A percentile compares a stretch with the other conserved stretches of the same genome.
Conservation (phyloP, 176 grass and related monocot genomes). For the Rhynchospora pubera region DNA sequence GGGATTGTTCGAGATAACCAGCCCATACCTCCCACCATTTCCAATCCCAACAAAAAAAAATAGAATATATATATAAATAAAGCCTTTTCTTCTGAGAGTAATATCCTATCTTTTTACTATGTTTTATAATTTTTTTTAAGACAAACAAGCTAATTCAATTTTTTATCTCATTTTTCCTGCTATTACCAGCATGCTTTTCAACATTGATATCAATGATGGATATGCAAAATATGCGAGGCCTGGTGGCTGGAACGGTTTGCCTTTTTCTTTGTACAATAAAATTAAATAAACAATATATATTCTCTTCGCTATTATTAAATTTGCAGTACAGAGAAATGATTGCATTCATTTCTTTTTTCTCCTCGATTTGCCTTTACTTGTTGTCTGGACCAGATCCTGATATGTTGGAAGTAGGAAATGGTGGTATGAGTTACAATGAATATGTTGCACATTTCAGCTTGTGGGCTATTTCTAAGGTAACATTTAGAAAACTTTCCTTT, state of each 20-base stretch:
- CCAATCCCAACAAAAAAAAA: too few relatives aligned
- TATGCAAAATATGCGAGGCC: constrained; percentile 43
- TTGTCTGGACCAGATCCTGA: constrained; percentile 29
- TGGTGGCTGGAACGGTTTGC: constrained; percentile 70
- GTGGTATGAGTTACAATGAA: constrained; percentile 55
- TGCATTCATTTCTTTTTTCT: background rate
- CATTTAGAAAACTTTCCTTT: background rate
- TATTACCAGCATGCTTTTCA: constrained; percentile 40
- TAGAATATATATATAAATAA: too few relatives aligned
- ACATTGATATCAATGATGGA: constrained; percentile 46
- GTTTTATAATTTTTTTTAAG: background rate
- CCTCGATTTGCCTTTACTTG: background rate
- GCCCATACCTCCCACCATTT: too few relatives aligned
- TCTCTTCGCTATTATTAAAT: too few relatives aligned
- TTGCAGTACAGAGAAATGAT: too few relatives aligned
- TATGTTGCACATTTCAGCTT: constrained; percentile 77
- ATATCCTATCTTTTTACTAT: background rate
- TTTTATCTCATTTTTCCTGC: background rate
- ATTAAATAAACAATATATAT: background rate
- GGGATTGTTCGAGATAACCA: too few relatives aligned
- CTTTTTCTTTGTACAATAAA: background rate
- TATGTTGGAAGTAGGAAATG: constrained; percentile 89
- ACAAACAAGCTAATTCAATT: background rate
- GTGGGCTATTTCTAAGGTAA: constrained; percentile 69
- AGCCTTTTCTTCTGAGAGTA: background rate